A percentile compares a stretch with the other conserved stretches of the same genome.
phyloP scores from a whole-genome alignment of 495 filamentous ascomycete genomes.

The Aspergillus hancockii region DNA sequence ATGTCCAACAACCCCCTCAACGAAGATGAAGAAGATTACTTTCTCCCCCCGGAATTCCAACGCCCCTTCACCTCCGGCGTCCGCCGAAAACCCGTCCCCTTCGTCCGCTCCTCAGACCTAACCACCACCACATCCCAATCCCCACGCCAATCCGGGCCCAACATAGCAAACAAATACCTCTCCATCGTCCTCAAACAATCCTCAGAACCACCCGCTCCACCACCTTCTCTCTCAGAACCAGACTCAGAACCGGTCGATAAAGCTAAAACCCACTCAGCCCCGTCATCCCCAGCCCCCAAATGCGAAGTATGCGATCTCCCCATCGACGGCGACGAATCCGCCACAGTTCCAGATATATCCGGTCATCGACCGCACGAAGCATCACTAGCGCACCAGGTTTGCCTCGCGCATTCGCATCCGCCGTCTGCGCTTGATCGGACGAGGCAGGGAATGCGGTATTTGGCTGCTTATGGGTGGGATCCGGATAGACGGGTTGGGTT shows the following conservation, averaged over 20 bases:
- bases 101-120: conserved; percentile 68
- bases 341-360: background rate
- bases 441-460: conserved; percentile 71
- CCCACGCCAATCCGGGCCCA: conserved; percentile 30
- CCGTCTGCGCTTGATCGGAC: conserved; percentile 82
- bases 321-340: conserved; percentile 24
- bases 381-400: conserved; percentile 80
- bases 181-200: conserved; percentile 63
- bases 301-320: conserved; percentile 65
- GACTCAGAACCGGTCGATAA: background rate
- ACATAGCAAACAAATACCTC: conserved; percentile 67
- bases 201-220: conserved; percentile 23
- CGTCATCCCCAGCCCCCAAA: conserved; percentile 11
- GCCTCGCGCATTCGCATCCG: conserved; percentile 76
- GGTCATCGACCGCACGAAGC: conserved; percentile 58
- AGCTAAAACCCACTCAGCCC: background rate
- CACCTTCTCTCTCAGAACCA: background rate
- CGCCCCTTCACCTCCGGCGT: conserved; percentile 80
- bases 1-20: no score
- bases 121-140: conserved; percentile 30
- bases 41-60: conserved; percentile 69
- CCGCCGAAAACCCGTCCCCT: conserved; percentile 73
- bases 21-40: conserved; percentile 57
- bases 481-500: conserved; percentile 76
- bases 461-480: conserved; percentile 83